Evolutionary conservation across 2,329 filamentous ascomycete species (phyloP).

Genomic region (Nigrospora osmanthi): DNA sequence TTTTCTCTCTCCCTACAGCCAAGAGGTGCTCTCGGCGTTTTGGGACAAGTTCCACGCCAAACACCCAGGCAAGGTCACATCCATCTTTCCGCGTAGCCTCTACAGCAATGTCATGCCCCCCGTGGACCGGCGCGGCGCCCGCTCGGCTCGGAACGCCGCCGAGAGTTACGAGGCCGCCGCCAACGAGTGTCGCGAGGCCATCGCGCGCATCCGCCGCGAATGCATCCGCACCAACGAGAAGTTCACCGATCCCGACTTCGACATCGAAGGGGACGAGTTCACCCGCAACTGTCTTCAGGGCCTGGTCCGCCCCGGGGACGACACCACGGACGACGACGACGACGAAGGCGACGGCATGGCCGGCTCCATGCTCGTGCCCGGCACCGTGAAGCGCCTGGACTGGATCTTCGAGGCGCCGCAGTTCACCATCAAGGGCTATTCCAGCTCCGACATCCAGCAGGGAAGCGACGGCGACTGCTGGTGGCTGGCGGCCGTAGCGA

Average conservation of each 20-base stretch:
- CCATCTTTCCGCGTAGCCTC: conserved; percentile 32
- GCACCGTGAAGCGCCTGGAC: conserved; percentile 33
- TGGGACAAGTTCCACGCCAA: conserved; percentile 33
- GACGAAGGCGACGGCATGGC: conserved; percentile 8
- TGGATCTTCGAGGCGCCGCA: conserved; percentile 33
- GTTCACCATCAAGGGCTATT: conserved; percentile 31
- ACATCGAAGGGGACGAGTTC: conserved; percentile 28
- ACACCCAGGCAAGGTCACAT: conserved; percentile 33
- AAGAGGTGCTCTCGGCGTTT: conserved; percentile 30
- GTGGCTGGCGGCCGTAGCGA: conserved; percentile 63
- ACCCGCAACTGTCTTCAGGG: conserved; percentile 26
- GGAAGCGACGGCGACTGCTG: conserved; percentile 59
- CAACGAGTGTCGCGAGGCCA: conserved; percentile 27
- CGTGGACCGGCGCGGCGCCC: conserved; percentile 14
- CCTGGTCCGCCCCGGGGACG: neutral
- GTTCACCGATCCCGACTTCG: conserved; percentile 35
- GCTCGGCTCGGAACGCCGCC: conserved; percentile 26
- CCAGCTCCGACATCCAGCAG: conserved; percentile 33
- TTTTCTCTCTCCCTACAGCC: conserved; percentile 12
- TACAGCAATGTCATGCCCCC: conserved; percentile 24
- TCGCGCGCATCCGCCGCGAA: conserved; percentile 33
- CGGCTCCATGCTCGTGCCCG: conserved; percentile 16
- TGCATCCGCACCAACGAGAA: conserved; percentile 36
- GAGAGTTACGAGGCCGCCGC: conserved; percentile 34
- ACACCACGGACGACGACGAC: neutral